These are phyloP conservation scores for Lithocarpus polystachyus DNA, from an alignment of 306 rosid species.

Conservation along the genomic window DNA sequence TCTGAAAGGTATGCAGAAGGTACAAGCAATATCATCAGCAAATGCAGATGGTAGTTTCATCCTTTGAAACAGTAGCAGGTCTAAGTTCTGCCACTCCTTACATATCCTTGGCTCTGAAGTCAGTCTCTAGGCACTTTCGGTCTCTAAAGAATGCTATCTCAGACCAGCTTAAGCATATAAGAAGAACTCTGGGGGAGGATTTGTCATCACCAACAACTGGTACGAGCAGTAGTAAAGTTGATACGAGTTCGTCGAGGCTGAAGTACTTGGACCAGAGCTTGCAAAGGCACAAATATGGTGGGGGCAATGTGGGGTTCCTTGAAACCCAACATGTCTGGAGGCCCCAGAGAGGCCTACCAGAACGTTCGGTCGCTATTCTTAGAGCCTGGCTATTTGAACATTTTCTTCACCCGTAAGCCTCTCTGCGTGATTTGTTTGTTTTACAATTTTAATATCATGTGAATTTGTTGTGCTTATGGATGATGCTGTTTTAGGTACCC, in stretches of 20 bases:
- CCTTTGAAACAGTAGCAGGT: constrained; percentile 87
- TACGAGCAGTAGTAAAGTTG: constrained; percentile 31
- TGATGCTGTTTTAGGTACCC: constrained; percentile 69
- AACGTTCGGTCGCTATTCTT: constrained; percentile 79
- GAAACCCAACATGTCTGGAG: constrained; percentile 75
- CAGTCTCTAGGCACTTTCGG: constrained; percentile 63
- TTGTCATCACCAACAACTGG: constrained; percentile 36
- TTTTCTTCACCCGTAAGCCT: constrained; percentile 95
- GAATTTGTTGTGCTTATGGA: constrained; percentile 2
- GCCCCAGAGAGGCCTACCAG: constrained; percentile 96
- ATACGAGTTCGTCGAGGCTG: constrained; percentile 28
- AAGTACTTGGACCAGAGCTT: constrained; percentile 59
- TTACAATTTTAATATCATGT: not conserved
- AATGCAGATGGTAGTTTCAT: constrained; percentile 89
- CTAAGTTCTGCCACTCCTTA: constrained; percentile 79
- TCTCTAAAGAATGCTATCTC: constrained; percentile 56
- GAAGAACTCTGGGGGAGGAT: constrained; percentile 56
- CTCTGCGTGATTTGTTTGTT: not conserved
- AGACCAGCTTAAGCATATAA: constrained; percentile 53
- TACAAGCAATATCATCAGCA: constrained; percentile 89
- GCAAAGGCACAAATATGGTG: constrained; percentile 46
- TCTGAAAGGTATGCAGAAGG: constrained; percentile 59
- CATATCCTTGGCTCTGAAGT: constrained; percentile 58
- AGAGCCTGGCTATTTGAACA: constrained; percentile 95
- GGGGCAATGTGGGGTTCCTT: constrained; percentile 34